Percentiles rank a stretch among this genome's conserved stretches.
Conservation (phyloP, 345 rosid genomes). For the Mercurialis annua region DNA sequence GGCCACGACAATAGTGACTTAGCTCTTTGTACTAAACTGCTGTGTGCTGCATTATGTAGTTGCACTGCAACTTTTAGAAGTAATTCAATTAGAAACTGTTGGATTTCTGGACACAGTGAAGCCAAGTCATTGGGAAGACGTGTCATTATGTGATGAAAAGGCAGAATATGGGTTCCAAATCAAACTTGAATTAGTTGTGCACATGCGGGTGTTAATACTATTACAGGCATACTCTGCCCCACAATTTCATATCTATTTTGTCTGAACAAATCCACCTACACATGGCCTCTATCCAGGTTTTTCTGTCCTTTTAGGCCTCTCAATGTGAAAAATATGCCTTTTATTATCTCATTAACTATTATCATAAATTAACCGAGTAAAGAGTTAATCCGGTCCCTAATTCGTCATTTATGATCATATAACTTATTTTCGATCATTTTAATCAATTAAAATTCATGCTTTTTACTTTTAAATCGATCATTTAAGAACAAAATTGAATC, state of each 20-base stretch:
- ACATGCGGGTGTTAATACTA: slow-evolving; percentile 21
- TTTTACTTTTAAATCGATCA: too few relatives aligned
- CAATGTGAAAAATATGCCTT: too few relatives aligned
- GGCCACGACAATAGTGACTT: too few relatives aligned
- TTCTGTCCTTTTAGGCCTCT: neutral
- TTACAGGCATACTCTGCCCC: slow-evolving; percentile 14
- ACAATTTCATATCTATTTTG: neutral
- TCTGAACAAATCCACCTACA: neutral
- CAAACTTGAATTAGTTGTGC: slow-evolving; percentile 13
- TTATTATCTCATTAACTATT: too few relatives aligned
- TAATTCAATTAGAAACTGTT: neutral
- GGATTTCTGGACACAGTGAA: neutral
- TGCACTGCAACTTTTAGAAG: neutral
- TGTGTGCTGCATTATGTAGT: too few relatives aligned
- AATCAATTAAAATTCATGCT: too few relatives aligned
- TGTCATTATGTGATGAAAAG: neutral
- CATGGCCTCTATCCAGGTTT: neutral
- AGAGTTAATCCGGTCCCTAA: too few relatives aligned
- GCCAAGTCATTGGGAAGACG: neutral
- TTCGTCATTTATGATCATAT: too few relatives aligned
- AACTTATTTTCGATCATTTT: too few relatives aligned
- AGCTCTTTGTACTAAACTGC: too few relatives aligned
- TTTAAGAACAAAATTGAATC: too few relatives aligned
- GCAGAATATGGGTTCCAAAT: slow-evolving; percentile 8
- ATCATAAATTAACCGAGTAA: too few relatives aligned